Evolutionary conservation across 1,139 yeast genomes (phyloP), one percentile per base, ranked within the genome.

Genomic region (Geotrichum cucujoidarum): DNA sequence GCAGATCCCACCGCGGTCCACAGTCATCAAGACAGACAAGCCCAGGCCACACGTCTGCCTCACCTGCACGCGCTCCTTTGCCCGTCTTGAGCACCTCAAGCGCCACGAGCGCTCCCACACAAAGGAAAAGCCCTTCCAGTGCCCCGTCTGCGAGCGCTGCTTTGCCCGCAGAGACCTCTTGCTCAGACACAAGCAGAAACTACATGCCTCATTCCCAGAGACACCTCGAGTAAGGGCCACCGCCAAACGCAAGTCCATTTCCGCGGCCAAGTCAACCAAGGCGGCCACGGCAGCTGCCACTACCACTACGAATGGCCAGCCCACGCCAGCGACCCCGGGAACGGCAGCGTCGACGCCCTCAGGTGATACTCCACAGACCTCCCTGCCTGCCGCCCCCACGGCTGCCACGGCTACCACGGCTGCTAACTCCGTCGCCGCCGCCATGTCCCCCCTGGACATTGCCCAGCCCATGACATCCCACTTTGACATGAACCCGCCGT

Each of bases 61-160:
- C 24, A 85, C 85, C 11, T 92, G 99, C 66, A 88, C 97, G 0
- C 75, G 98, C 55, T 95, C 97, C 2, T 92, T 92, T 74, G 97
- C 97, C 2, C 75, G 99, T 46, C 75, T 88, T 50, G 98, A 92
- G 66, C 99, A 92, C 66, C 75, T 92, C 59, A 81, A 89, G 64
- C 78, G 99, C 53, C 99, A 92, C 62, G 95, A 90, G 64, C 73
- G 97, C 42, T 83, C 95, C 1, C 99, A 92, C 65, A 92, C 98
- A 3, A 89, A 90, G 64, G 98, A 92, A 65, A 92, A 90, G 64
- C 98, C 98, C 1, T 92, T 86, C 66, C 87, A 86, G 58, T 92
- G 99, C 70, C 95, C 95, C 1, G 95, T 92, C 17, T 92, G 98
- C 67, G 97, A 95, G 52, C 78, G 97, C 32, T 86, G 95, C 65